Evolutionary conservation across 2,329 filamentous ascomycete genomes (phyloP), one percentile per base, ranked within the genome.

Genomic region (Penicillium sp.): DNA sequence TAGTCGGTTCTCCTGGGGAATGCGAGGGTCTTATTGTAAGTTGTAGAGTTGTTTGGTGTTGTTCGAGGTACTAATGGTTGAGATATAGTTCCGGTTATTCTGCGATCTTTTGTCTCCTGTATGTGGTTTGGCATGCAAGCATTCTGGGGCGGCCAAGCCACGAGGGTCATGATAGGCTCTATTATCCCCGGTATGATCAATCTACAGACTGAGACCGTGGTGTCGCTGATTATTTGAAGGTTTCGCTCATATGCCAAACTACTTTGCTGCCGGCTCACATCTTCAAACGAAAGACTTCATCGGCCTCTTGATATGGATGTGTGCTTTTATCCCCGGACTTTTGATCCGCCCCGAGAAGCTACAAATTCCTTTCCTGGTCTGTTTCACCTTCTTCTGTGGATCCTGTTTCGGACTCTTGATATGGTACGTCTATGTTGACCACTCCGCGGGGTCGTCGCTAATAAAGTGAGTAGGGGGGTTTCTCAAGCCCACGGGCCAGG

Each of bases 201-300:
- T 11, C 9, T 18, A 16, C 7, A 36, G 3, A 4, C 7, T 20
- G 16, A 36, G 8, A 18, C 10, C 1, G 16, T 10, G 14, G 1
- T 10, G 18, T 20, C 4, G 4, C n/a, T 36, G 33, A 36, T 9
- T 8, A 18, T 7, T 4, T 33, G 16, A 36, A 36, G 33, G 35
- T 20, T 36, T 60, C 42, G 55, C 58, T 18, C 55, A 63, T 38
- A 61, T 65, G 58, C 58, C 54, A 40, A 62, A 63, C 48, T 62
- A 44, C 46, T 63, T 64, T 52, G 44, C 53, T 27, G 53, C 54
- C 31, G 48, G 56, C 27, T 63, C 61, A 14, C 61, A 63, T 40
- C 56, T 63, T 4, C 20, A 54, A 35, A 63, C 60, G 2, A 63
- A 63, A 25, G 61, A 63, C 44, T 63, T 63, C 24, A 64, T 64